Percentiles rank a stretch among this genome's conserved stretches.
These are phyloP conservation scores for Trichoderma brevicompactum DNA, from an alignment of 2,329 filamentous ascomycete species.

Conservation along the genomic window DNA sequence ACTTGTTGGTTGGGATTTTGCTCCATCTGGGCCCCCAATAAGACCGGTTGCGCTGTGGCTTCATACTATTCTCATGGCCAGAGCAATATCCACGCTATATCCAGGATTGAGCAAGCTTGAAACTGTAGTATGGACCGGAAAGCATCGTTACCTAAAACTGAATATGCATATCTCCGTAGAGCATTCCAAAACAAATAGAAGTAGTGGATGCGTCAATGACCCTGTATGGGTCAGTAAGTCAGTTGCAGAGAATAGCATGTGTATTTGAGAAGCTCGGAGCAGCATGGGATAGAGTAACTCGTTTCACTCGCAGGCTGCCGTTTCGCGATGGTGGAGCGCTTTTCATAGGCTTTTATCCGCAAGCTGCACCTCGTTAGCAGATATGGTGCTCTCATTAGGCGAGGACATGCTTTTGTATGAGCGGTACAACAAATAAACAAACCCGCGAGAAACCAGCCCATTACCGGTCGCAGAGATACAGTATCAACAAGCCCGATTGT, in stretches of 20 bases:
- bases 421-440: no score
- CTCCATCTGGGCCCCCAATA: not conserved
- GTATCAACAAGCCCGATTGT: no score
- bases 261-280: conserved; percentile 5
- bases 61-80: not conserved
- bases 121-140: not conserved
- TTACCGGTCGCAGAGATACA: no score
- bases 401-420: no score
- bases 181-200: no score
- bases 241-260: not conserved
- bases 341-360: not conserved
- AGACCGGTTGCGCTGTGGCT: not conserved
- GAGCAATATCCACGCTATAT: not conserved
- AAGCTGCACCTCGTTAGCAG: not conserved
- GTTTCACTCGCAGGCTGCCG: not conserved
- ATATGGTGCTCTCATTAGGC: no score
- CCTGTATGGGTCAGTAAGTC: not conserved
- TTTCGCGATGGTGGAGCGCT: not conserved
- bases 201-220: not conserved
- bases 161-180: not conserved
- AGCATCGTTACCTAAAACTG: not conserved
- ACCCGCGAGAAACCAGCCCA: no score
- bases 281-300: not conserved
- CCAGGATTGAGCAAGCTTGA: not conserved
- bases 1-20: not conserved